Evolutionary conservation across 2,329 filamentous ascomycete genomes (phyloP).

Genomic region (Nothomitra cinnamomea): DNA sequence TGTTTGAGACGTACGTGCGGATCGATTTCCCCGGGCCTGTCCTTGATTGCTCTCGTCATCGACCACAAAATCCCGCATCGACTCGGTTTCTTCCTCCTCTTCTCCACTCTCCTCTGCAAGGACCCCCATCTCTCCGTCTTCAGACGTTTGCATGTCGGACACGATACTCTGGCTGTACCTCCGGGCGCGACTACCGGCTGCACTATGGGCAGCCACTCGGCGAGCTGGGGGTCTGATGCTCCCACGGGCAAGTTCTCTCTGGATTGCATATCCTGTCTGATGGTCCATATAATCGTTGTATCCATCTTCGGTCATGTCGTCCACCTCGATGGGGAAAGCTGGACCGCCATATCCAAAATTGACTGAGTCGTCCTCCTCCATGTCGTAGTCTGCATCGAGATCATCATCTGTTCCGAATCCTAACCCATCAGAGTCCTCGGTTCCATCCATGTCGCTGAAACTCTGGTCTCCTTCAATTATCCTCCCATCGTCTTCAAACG

Average conservation of each 20-base stretch:
- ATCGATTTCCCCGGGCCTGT: slow-evolving; percentile 11
- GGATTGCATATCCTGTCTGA: slow-evolving; percentile 4
- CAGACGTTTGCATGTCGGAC: slow-evolving; percentile 21
- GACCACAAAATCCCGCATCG: slow-evolving; percentile 25
- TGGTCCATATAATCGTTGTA: slow-evolving; percentile 3
- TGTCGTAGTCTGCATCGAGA: slow-evolving; percentile 25
- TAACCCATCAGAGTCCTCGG: slow-evolving; percentile 21
- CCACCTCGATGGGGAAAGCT: slow-evolving; percentile 10
- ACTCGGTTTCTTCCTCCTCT: slow-evolving; percentile 23
- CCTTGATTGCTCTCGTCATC: slow-evolving; percentile 16
- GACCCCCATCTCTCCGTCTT: slow-evolving; percentile 23
- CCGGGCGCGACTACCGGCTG: slow-evolving; percentile 21
- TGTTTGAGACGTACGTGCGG: slow-evolving; percentile 6
- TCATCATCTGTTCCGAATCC: slow-evolving; percentile 16
- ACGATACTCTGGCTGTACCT: slow-evolving; percentile 24
- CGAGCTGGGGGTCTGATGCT: slow-evolving; percentile 19
- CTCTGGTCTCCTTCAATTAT: slow-evolving; percentile 22
- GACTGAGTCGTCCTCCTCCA: slow-evolving; percentile 20
- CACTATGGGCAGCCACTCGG: slow-evolving; percentile 22
- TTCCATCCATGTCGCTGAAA: slow-evolving; percentile 29
- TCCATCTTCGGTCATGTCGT: slow-evolving; percentile 1
- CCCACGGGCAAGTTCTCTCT: slow-evolving; percentile 16
- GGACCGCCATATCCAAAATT: slow-evolving; percentile 16
- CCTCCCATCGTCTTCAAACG: slow-evolving; percentile 31
- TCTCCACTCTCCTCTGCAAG: slow-evolving; percentile 27